phyloP scores from a whole-genome alignment of 192 early-diverging fungal genomes.

The Coemansia sp. region DNA sequence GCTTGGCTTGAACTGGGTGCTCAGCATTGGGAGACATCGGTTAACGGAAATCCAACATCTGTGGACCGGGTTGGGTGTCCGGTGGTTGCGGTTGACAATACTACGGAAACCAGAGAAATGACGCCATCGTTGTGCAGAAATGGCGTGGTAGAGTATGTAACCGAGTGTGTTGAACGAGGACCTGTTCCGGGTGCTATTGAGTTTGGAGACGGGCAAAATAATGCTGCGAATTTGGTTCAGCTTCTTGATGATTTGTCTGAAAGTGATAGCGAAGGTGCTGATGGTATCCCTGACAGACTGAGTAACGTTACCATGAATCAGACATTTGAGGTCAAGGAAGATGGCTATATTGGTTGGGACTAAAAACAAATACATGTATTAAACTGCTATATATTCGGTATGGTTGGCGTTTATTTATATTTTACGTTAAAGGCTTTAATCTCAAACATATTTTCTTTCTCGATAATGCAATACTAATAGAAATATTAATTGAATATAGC shows the following conservation, averaged over 20 bases:
- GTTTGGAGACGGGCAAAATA: neutral
- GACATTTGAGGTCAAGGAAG: neutral
- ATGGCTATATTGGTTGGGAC: constrained; percentile 16
- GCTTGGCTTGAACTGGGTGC: constrained; percentile 22
- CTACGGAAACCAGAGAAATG: constrained; percentile 26
- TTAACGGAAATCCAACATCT: neutral
- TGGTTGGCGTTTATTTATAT: no score
- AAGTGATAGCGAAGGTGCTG: constrained; percentile 1
- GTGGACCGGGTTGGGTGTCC: constrained; percentile 17
- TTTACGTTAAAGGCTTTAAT: no score
- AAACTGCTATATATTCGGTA: no score
- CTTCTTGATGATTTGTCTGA: neutral
- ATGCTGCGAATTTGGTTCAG: neutral
- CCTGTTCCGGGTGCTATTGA: constrained; percentile 11
- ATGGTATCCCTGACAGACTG: neutral
- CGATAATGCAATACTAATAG: no score
- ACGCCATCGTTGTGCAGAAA: constrained; percentile 30
- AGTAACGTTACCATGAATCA: constrained; percentile 2
- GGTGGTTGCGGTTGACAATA: constrained; percentile 23
- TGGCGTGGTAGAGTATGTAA: constrained; percentile 31
- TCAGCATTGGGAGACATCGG: constrained; percentile 27
- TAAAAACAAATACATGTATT: neutral
- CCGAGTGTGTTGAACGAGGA: constrained; percentile 20
- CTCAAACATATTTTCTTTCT: no score
- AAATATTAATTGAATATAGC: no score